Evolutionary conservation across 192 early-diverging fungal genomes (phyloP), one percentile per base, ranked within the genome.

Genomic region (Gorgonomyces haynaldii): DNA sequence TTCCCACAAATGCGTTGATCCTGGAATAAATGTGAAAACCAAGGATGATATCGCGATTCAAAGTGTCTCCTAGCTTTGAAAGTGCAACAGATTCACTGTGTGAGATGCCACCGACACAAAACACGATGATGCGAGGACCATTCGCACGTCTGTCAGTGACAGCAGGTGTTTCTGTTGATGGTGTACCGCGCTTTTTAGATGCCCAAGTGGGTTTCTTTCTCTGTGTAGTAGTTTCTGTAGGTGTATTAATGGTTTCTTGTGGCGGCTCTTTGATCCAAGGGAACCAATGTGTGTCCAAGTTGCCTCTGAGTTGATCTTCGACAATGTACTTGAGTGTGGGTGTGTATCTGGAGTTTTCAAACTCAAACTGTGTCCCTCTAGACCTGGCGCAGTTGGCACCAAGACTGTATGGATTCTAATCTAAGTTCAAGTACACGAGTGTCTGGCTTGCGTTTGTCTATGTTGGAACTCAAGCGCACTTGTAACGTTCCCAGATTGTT

Each of bases 31-130:
- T 24, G 5, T 8, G 9, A 4, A 8, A 16, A 42, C 40, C 40
- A 5, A 46, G 12, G 9, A 46, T 9, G 10, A 46, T n/a, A 10
- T 46, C 45, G 26, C 45, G 24, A 13, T 46, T 31, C 30, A 21
- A 6, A 9, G 16, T 9, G 16, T 31, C 13, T 21, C 17, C 5
- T 6, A 46, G 13, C 26, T 46, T 19, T 4, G 22, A 8, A 17
- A 46, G 12, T 2, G 76, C 60, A 22, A 84, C 70, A 31, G 88
- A 66, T 57, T 91, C 88, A 23, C 82, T 81, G 28, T 76, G 88
- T 19, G 82, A 79, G 25, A 84, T 57, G 22, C 88, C 88, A 29
- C 88, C 88, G 26, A 84, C 67, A 37, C 86, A 60, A 53, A 91
- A 91, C 7, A 91, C 62, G 42, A 88, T 74, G 13, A 86, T 42